Conservation (phyloP, 805 yeast species). For the Candida manassasensis region DNA sequence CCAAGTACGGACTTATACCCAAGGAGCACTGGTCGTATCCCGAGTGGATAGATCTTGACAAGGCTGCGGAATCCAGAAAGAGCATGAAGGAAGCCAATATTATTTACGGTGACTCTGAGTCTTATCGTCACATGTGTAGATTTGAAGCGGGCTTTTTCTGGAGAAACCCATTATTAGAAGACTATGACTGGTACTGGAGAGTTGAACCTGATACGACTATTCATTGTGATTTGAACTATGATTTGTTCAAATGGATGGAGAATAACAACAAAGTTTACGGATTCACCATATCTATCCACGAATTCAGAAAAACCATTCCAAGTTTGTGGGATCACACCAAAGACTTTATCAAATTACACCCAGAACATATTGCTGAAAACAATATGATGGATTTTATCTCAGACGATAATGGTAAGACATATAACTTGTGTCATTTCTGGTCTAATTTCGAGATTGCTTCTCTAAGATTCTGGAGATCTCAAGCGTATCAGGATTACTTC, state of each 20-base stretch:
- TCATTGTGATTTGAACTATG: conserved; percentile 80
- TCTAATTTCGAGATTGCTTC: conserved; percentile 83
- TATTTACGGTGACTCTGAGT: conserved; percentile 69
- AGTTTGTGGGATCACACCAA: conserved; percentile 78
- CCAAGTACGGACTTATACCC: conserved; percentile 78
- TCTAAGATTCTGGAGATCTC: conserved; percentile 68
- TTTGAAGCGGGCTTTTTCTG: conserved; percentile 87
- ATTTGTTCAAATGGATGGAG: conserved; percentile 79
- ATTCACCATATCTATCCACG: conserved; percentile 78
- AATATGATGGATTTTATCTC: conserved; percentile 68
- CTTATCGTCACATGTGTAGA: conserved; percentile 92
- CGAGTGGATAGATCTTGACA: conserved; percentile 69
- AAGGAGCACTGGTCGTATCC: conserved; percentile 86
- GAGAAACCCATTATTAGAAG: conserved; percentile 66
- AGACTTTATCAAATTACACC: conserved; percentile 57
- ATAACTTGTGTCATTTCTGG: conserved; percentile 88
- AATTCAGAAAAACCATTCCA: conserved; percentile 80
- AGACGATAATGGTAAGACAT: conserved; percentile 61
- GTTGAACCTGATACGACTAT: conserved; percentile 84
- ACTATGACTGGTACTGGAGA: conserved; percentile 92
- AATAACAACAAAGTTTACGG: conserved; percentile 78
- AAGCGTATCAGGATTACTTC: conserved; percentile 67
- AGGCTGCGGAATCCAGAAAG: conserved; percentile 61
- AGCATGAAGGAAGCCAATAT: conserved; percentile 51
- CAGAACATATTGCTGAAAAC: conserved; percentile 56